Percentiles rank a stretch among this genome's conserved stretches.
Conservation (phyloP, 805 yeast species). For the Ogataea glucozyma region DNA sequence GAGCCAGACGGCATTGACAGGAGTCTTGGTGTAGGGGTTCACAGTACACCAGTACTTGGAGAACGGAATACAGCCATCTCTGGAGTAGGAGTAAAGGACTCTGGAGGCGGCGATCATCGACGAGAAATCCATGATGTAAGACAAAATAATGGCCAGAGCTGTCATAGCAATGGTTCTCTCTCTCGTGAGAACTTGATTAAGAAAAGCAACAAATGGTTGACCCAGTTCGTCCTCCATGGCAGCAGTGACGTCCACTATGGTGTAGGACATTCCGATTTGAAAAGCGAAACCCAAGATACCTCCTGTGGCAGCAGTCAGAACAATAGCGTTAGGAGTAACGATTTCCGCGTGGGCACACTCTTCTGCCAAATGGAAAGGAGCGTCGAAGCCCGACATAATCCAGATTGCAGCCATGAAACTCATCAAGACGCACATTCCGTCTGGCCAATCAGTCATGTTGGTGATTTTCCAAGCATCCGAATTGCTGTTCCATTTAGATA, state of each 20-base stretch:
- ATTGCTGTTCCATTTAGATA: slow-evolving; percentile 51
- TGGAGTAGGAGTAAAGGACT: slow-evolving; percentile 64
- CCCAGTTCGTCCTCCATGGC: slow-evolving; percentile 52
- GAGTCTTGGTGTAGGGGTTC: slow-evolving; percentile 54
- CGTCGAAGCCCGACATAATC: slow-evolving; percentile 77
- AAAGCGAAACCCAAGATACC: slow-evolving; percentile 57
- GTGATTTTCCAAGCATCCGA: slow-evolving; percentile 53
- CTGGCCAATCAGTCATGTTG: slow-evolving; percentile 64
- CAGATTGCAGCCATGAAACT: slow-evolving; percentile 63
- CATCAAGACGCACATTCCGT: slow-evolving; percentile 57
- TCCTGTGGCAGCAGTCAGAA: slow-evolving; percentile 55
- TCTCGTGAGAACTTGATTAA: slow-evolving; percentile 47
- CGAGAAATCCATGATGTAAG: slow-evolving; percentile 55
- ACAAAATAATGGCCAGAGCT: slow-evolving; percentile 43
- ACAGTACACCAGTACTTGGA: slow-evolving; percentile 52
- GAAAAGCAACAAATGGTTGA: slow-evolving; percentile 60
- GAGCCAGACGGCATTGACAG: slow-evolving; percentile 64
- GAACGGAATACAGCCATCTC: slow-evolving; percentile 67
- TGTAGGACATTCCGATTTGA: slow-evolving; percentile 62
- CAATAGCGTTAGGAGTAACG: slow-evolving; percentile 70
- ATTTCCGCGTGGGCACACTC: slow-evolving; percentile 64
- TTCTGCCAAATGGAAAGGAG: slow-evolving; percentile 75
- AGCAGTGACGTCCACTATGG: slow-evolving; percentile 49
- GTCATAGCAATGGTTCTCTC: slow-evolving; percentile 45
- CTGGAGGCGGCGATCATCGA: slow-evolving; percentile 67